phyloP scores from a whole-genome alignment of 2,329 filamentous ascomycete species.

The Claviceps sp. region DNA sequence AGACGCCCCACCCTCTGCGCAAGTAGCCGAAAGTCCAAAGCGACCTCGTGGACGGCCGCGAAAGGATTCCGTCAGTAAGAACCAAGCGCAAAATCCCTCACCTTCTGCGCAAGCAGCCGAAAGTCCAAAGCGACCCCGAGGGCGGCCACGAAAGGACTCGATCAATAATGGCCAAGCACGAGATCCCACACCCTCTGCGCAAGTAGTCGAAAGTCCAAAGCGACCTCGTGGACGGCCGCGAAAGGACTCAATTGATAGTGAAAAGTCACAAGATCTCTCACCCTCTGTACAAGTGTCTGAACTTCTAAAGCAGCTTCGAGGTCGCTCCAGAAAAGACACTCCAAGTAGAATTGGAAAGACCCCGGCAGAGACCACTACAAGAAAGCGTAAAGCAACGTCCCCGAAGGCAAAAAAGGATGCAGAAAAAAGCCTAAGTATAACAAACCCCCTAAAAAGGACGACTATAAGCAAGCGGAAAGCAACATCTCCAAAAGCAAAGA shows the following conservation, averaged over 20 bases:
- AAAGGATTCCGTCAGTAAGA: constrained; percentile 14
- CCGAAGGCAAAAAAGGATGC: constrained; percentile 19
- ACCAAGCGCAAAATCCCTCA: constrained; percentile 19
- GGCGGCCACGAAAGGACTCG: constrained; percentile 24
- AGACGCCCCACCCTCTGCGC: constrained; percentile 23
- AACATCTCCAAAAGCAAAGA: constrained; percentile 1
- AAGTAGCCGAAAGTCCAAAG: constrained; percentile 21
- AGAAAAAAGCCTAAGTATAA: constrained; percentile 5
- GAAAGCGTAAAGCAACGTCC: too few relatives aligned
- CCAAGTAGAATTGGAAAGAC: too few relatives aligned
- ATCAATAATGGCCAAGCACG: constrained; percentile 12
- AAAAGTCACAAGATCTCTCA: too few relatives aligned
- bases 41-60: constrained; percentile 26
- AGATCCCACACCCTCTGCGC: constrained; percentile 23
- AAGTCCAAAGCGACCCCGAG: constrained; percentile 24
- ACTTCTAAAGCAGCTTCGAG: too few relatives aligned
- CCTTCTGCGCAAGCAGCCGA: constrained; percentile 20
- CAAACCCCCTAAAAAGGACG: background rate
- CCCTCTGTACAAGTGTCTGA: too few relatives aligned
- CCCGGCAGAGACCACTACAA: too few relatives aligned
- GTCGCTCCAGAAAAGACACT: too few relatives aligned
- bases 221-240: constrained; percentile 18
- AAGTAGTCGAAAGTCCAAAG: constrained; percentile 21
- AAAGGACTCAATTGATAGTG: too few relatives aligned
- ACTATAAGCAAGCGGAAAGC: background rate